phyloP scores from a whole-genome alignment of 108 stramenopile genomes.

The Mediolabrus comicus region DNA sequence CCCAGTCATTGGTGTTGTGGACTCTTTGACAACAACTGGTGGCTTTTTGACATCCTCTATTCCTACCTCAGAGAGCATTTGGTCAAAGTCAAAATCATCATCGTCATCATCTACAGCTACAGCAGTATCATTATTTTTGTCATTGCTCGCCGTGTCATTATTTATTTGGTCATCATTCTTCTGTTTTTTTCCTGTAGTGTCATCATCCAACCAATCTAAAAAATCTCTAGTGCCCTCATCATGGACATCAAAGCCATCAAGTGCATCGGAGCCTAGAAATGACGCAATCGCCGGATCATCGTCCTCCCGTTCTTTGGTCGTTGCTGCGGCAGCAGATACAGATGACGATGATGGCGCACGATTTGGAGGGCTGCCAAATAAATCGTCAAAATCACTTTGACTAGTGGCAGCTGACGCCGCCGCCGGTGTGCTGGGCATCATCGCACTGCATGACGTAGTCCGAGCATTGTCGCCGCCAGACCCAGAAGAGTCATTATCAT shows the following conservation, averaged over 20 bases:
- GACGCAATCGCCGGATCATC: neutral
- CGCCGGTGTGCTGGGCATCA: neutral
- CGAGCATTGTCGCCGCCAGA: neutral
- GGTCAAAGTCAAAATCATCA: slow-evolving; percentile 48
- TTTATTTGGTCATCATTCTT: neutral
- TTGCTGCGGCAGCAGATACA: neutral
- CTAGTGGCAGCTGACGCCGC: no score
- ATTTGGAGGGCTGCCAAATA: slow-evolving; percentile 40
- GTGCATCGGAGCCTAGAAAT: neutral
- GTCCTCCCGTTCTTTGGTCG: neutral
- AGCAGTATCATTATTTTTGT: neutral
- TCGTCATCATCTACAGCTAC: slow-evolving; percentile 3
- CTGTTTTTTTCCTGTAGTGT: slow-evolving; percentile 41
- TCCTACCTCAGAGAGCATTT: slow-evolving; percentile 33
- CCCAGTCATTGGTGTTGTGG: neutral
- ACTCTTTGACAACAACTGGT: neutral
- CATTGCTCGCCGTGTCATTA: neutral
- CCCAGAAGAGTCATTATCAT: neutral
- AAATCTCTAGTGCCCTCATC: slow-evolving; percentile 74
- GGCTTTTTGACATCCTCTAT: neutral
- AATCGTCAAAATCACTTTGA: slow-evolving; percentile 36
- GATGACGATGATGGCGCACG: slow-evolving; percentile 3
- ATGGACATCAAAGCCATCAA: slow-evolving; percentile 46
- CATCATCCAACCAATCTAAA: slow-evolving; percentile 78
- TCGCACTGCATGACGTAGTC: neutral